Evolutionary conservation across 1,139 yeast genomes (phyloP).

Genomic region (Blastobotrys aristatus): DNA sequence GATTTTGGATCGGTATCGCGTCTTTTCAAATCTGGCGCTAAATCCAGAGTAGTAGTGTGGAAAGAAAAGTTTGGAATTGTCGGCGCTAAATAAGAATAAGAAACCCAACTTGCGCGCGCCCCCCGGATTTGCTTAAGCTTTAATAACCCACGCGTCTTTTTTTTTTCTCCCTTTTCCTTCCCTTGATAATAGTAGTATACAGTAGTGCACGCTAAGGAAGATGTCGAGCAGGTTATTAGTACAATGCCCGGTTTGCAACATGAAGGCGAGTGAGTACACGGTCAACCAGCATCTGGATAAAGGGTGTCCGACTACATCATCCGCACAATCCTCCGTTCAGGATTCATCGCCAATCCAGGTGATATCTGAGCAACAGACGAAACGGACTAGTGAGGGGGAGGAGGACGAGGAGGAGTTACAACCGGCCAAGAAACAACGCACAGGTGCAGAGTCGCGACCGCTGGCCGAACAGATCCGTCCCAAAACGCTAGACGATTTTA

Average conservation of each 20-base stretch:
- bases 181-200: no score
- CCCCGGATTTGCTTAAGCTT: no score
- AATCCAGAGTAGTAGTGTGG: no score
- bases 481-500: conserved; percentile 60
- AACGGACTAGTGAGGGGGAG: background rate
- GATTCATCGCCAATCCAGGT: conserved; percentile 4
- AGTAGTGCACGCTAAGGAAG: no score
- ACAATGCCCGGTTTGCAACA: conserved; percentile 36
- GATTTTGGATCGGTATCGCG: no score
- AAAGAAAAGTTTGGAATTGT: background rate
- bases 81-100: background rate
- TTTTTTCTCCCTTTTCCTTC: no score
- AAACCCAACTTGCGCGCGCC: background rate
- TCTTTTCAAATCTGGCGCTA: no score
- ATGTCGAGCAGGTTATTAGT: conserved; percentile 8
- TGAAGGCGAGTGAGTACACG: conserved; percentile 28
- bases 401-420: background rate
- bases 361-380: background rate
- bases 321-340: conserved; percentile 2
- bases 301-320: conserved; percentile 28
- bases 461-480: conserved; percentile 87
- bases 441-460: conserved; percentile 39
- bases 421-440: background rate
- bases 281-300: conserved; percentile 38
- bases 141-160: no score